Base-by-base conservation (phyloP, 352 stramenopile genomes). In the Globisporangium abappressorium region DNA sequence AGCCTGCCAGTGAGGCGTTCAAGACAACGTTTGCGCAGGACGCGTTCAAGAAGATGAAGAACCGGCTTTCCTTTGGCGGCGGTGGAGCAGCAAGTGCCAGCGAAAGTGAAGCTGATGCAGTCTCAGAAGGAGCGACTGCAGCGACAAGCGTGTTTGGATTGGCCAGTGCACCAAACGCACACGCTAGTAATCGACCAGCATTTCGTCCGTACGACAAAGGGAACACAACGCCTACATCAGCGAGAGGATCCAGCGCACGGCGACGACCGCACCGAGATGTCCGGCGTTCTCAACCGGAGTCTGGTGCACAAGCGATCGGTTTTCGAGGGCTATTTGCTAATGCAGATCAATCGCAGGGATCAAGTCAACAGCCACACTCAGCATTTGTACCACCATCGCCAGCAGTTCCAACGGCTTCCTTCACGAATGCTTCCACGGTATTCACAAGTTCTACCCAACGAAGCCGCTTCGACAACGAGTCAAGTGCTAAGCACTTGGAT, bases 11-110 rank as follows among this genome's bases (percentile, higher is more conserved):
- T 38, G 46, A 58, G 14, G 14, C 36, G 26, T 70, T 70, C 26
- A 62, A 67, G 66, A 71, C 66, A 7, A 33, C 58, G 15, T 47
- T 71, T 46, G 66, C 66, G 12, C 61, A 67, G n/a, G 60, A 66
- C 54, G 66, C 66, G 33, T 71, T 67, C 47, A 59, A 47, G 38
- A 66, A 62, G 26, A 67, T 71, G 66, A 66, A 67, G 34, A 58
- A 22, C 12, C 51, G 66, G 9, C 54, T 66, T 14, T 69, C 55
- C 5, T 60, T 61, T 46, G 36, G 62, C 26, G 22, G 62, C 20
- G 22, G 7, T 53, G 18, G 47, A 5, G 49, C 30, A 18, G 18
- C 51, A 3, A 69, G 43, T 61, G 30, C n/a, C 41, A 56, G 56
- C 14, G 28, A 43, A 8, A 55, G n/a, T 11, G 43, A 64, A 59